Conservation (phyloP, 2,329 filamentous ascomycete species). For the Botrytis fragariae region DNA sequence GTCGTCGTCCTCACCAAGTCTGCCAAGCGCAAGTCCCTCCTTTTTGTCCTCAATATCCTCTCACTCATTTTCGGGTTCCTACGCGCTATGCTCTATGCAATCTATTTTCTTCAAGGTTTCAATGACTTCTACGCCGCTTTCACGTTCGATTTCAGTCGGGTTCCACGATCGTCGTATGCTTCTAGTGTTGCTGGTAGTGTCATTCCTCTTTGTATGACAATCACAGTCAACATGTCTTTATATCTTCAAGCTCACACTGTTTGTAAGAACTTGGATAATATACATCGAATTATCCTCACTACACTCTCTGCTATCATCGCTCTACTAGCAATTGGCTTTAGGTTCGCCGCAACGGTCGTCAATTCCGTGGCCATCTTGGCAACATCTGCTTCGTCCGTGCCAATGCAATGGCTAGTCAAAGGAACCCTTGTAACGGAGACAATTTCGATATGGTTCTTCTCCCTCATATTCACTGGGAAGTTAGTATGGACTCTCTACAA, state of each 20-base stretch:
- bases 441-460: slow-evolving; percentile 60
- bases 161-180: slow-evolving; percentile 45
- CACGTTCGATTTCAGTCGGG: slow-evolving; percentile 45
- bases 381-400: slow-evolving; percentile 31
- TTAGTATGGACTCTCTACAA: slow-evolving; percentile 56
- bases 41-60: slow-evolving; percentile 59
- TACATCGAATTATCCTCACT: slow-evolving; percentile 47
- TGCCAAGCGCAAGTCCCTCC: slow-evolving; percentile 54
- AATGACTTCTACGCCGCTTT: slow-evolving; percentile 51
- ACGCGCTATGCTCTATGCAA: slow-evolving; percentile 47
- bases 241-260: slow-evolving; percentile 63
- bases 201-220: slow-evolving; percentile 51
- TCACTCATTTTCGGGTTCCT: slow-evolving; percentile 55
- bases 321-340: slow-evolving; percentile 51
- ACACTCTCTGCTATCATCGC: slow-evolving; percentile 49
- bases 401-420: slow-evolving; percentile 43
- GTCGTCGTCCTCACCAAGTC: slow-evolving; percentile 57
- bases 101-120: slow-evolving; percentile 52
- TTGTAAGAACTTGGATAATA: slow-evolving; percentile 44
- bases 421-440: slow-evolving; percentile 51
- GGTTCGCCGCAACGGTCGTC: slow-evolving; percentile 50
- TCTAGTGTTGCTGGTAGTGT: slow-evolving; percentile 49
- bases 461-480: slow-evolving; percentile 59
- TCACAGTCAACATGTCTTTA: slow-evolving; percentile 57
- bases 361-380: slow-evolving; percentile 39